Evolutionary conservation across 306 rosid species (phyloP).

Genomic region (Medicago ruthenica): DNA sequence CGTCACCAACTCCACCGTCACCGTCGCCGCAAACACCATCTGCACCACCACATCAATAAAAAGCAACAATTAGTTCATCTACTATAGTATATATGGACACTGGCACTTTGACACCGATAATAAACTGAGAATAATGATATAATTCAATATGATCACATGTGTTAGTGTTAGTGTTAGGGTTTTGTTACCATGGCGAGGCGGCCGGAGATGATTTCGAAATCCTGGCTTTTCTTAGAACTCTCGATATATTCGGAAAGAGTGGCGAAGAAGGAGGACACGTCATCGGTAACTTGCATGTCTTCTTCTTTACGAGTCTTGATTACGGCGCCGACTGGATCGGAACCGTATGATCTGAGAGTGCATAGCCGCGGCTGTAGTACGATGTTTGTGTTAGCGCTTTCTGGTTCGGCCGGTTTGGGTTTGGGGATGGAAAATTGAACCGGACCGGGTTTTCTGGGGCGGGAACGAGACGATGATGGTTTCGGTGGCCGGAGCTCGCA

Average conservation of each 20-base stretch:
- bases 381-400: slow-evolving; percentile 52
- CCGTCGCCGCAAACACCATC: slow-evolving; percentile 84
- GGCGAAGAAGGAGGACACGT: slow-evolving; percentile 70
- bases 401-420: slow-evolving; percentile 50
- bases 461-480: slow-evolving; percentile 29
- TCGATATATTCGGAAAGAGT: slow-evolving; percentile 80
- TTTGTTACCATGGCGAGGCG: slow-evolving; percentile 87
- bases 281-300: slow-evolving; percentile 41
- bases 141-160: too few species aligned
- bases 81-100: too few species aligned
- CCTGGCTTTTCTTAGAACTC: slow-evolving; percentile 85
- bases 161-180: background rate
- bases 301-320: slow-evolving; percentile 54
- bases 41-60: slow-evolving; percentile 39
- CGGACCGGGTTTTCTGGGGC: slow-evolving; percentile 46
- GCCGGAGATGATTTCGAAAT: slow-evolving; percentile 91
- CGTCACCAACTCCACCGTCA: slow-evolving; percentile 70
- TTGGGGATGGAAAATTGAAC: slow-evolving; percentile 54
- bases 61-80: too few species aligned
- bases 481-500: slow-evolving; percentile 47
- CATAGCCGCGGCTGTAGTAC: slow-evolving; percentile 85
- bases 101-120: too few species aligned
- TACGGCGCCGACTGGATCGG: slow-evolving; percentile 57
- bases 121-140: too few species aligned
- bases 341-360: slow-evolving; percentile 79